Base-by-base conservation (phyloP, 2,329 filamentous ascomycete genomes). In the Diplodia scrobiculata region DNA sequence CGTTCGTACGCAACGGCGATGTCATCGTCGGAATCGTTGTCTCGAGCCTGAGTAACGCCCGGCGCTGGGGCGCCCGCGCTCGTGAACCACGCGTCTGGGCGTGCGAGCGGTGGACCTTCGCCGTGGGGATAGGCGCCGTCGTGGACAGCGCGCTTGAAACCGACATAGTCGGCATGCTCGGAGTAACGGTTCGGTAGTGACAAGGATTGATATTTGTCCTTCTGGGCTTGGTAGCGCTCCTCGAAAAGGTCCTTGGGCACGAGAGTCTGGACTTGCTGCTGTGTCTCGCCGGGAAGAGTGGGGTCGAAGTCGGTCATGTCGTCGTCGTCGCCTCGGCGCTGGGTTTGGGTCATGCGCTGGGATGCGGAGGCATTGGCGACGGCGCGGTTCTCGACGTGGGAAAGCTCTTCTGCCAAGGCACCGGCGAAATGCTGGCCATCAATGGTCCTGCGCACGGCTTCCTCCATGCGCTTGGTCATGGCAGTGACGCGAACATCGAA, bases 1-100 rank as follows among this genome's bases (percentile, higher is more conserved):
- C 83, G 84, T 68, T 87, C 86, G 58, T 85, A 82, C 32, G 85
- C 83, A 34, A 93, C 84, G 1, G 88, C 84, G 27, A 93, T 81
- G 50, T 93, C 90, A 21, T 90, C 88, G 65, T 89, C 88, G 17
- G 83, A 83, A 5, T 85, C 86, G 1, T 83, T 82, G 13, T 34
- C 54, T 7, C 25, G 25, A 1, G 51, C 45, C n/a, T 71, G 71
- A 2, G 79, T 80, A 29, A 79, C 72, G 11, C 80, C 80, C 19
- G 79, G 78, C 2, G 76, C 73, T 17, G 80, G 79, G 10, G 73
- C 72, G 41, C 81, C 80, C 69, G 80, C 79, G 65, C 83, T 78
- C 13, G 82, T 80, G 72, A 91, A 90, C 88, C 88, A 91, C 11
- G 85, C 84, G 13, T 82, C 83, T 10, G 84, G 75, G 60, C 85